Evolutionary conservation across 345 rosid species (phyloP).

Genomic region (Fremontodendron californicum): DNA sequence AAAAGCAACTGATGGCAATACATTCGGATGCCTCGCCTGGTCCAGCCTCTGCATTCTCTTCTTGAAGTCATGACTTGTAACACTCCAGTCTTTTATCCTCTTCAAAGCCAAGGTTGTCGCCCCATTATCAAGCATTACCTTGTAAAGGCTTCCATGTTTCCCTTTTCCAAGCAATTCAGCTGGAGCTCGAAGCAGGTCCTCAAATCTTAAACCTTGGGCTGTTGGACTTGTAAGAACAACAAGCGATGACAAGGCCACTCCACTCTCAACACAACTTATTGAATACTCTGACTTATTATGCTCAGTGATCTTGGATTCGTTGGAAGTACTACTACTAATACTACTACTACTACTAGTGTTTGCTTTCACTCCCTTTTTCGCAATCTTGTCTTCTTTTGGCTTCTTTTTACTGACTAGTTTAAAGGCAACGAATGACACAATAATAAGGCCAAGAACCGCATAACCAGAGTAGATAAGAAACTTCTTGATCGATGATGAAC

Average conservation of each 20-base stretch:
- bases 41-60: constrained; percentile 42
- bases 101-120: neutral
- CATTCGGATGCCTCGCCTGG: constrained; percentile 41
- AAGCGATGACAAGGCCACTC: constrained; percentile 27
- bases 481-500: constrained; percentile 14
- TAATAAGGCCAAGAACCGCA: constrained; percentile 25
- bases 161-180: constrained; percentile 38
- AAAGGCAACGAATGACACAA: constrained; percentile 22
- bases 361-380: neutral
- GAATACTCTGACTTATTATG: constrained; percentile 46
- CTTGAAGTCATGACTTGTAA: constrained; percentile 33
- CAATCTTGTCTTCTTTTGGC: constrained; percentile 9
- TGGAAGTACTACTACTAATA: constrained; percentile 20
- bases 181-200: constrained; percentile 57
- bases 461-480: constrained; percentile 45
- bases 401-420: constrained; percentile 26
- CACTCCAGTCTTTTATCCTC: constrained; percentile 12
- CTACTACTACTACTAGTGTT: constrained; percentile 17
- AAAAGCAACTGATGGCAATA: constrained; percentile 40
- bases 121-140: neutral
- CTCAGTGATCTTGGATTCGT: constrained; percentile 15
- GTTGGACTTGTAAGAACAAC: constrained; percentile 40
- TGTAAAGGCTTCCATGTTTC: constrained; percentile 36
- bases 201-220: constrained; percentile 34
- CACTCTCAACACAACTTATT: constrained; percentile 37